Percentiles rank a stretch among this genome's conserved stretches.
Conservation (phyloP, 2,329 filamentous ascomycete species). For the Mycosphaerelloides madeirae region DNA sequence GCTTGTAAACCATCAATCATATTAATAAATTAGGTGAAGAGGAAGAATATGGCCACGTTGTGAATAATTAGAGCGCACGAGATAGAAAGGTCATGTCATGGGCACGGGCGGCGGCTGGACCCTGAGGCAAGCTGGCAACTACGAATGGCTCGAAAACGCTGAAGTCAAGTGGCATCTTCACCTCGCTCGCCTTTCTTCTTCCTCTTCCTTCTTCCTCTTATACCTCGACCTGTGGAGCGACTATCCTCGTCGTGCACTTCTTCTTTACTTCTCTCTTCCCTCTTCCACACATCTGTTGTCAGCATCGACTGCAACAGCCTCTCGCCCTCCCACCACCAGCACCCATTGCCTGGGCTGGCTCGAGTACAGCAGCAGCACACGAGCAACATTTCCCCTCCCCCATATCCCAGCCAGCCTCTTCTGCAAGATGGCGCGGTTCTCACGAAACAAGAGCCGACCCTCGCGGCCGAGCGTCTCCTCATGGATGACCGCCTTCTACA, state of each 20-base stretch:
- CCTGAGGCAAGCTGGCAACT: background rate
- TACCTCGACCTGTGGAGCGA: conserved; percentile 1
- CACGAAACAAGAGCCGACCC: conserved; percentile 28
- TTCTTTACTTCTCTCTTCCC: too few species aligned
- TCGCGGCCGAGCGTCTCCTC: conserved; percentile 25
- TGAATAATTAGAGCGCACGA: too few species aligned
- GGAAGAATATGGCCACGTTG: too few species aligned
- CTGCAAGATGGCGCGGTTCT: conserved; percentile 32
- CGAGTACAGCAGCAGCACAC: background rate
- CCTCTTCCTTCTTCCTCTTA: background rate
- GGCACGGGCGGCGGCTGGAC: background rate
- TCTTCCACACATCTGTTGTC: too few species aligned
- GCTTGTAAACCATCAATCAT: too few species aligned
- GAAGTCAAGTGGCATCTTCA: background rate
- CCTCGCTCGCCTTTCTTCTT: background rate
- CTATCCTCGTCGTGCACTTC: background rate
- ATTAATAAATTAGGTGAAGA: too few species aligned
- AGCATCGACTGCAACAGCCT: too few species aligned
- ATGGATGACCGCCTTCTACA: conserved; percentile 86
- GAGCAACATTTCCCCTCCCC: conserved; percentile 3
- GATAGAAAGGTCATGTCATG: background rate
- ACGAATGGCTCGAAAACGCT: too few species aligned
- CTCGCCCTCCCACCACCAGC: background rate
- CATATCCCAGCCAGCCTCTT: conserved; percentile 24
- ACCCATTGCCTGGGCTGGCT: background rate